A percentile compares a stretch with the other conserved stretches of the same genome.
Conservation (phyloP, 306 rosid genomes). For the Boehmeria nivea region DNA sequence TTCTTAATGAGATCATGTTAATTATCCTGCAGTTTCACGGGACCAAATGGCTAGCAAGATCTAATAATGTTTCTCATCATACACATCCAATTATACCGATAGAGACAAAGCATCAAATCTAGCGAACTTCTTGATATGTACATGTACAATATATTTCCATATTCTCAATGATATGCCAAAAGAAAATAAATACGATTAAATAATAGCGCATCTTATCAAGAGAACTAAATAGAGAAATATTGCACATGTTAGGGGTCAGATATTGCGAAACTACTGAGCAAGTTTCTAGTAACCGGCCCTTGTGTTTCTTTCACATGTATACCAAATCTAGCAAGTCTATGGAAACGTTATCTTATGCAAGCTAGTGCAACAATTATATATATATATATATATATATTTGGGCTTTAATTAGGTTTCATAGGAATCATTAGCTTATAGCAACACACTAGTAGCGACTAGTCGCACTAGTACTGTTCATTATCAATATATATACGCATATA, state of each 20-base stretch:
- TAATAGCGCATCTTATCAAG: not conserved
- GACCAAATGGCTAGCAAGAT: no score
- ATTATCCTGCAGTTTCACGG: not conserved
- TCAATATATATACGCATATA: constrained; percentile 30
- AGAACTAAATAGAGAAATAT: constrained; percentile 13
- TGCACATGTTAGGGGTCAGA: constrained; percentile 61
- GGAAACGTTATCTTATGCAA: constrained; percentile 28
- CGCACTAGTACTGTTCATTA: not conserved
- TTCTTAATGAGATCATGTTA: no score
- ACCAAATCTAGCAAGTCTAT: constrained; percentile 52
- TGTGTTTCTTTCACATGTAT: constrained; percentile 35
- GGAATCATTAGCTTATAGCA: no score
- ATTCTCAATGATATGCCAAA: constrained; percentile 1
- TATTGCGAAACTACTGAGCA: constrained; percentile 43
- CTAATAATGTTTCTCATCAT: not conserved
- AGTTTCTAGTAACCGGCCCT: constrained; percentile 27
- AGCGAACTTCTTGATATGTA: not conserved
- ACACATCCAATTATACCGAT: not conserved
- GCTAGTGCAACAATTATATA: not conserved
- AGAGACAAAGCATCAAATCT: not conserved
- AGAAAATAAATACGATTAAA: not conserved
- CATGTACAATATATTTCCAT: not conserved
- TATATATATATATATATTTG: not conserved
- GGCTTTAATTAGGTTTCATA: not conserved
- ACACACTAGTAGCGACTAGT: no score